Evolutionary conservation across 768 basidiomycete species (phyloP).

Genomic region (Rhizopogon salebrosus): DNA sequence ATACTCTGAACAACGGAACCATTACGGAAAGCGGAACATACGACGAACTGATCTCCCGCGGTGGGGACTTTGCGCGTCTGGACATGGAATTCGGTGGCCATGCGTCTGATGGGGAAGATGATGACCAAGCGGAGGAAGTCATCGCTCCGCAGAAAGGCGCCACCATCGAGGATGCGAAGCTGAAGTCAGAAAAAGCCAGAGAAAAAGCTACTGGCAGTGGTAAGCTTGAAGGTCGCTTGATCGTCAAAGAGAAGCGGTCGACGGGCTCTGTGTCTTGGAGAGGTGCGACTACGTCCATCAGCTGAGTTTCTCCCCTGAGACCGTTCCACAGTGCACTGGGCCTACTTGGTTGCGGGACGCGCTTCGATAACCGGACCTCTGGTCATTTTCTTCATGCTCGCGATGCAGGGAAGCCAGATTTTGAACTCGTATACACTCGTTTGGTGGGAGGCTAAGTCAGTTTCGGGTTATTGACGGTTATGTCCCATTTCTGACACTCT

Average conservation of each 20-base stretch:
- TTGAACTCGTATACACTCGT: conserved; percentile 64
- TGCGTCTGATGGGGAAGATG: conserved; percentile 27
- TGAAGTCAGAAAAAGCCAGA: conserved; percentile 30
- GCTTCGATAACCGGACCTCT: conserved; percentile 46
- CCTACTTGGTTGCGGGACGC: conserved; percentile 53
- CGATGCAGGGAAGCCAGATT: conserved; percentile 61
- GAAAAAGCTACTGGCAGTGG: conserved; percentile 47
- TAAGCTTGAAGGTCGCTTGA: conserved; percentile 61
- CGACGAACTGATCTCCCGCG: conserved; percentile 39
- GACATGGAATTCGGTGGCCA: conserved; percentile 58
- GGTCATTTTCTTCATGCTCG: conserved; percentile 41
- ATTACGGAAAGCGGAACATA: conserved; percentile 51
- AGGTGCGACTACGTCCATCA: conserved; percentile 28
- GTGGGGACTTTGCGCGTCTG: conserved; percentile 54
- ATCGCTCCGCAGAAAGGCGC: conserved; percentile 5
- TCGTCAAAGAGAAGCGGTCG: conserved; percentile 59
- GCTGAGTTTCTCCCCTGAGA: neutral
- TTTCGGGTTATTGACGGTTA: neutral
- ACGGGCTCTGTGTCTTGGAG: conserved; percentile 54
- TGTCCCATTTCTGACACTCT: neutral
- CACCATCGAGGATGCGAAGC: conserved; percentile 30
- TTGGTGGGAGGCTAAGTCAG: conserved; percentile 66
- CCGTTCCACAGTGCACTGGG: conserved; percentile 44
- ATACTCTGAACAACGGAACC: conserved; percentile 37
- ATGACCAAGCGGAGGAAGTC: conserved; percentile 22